Evolutionary conservation across 2,329 filamentous ascomycete genomes (phyloP), one percentile per base, ranked within the genome.

Genomic region (Teratosphaeriaceae sp.): DNA sequence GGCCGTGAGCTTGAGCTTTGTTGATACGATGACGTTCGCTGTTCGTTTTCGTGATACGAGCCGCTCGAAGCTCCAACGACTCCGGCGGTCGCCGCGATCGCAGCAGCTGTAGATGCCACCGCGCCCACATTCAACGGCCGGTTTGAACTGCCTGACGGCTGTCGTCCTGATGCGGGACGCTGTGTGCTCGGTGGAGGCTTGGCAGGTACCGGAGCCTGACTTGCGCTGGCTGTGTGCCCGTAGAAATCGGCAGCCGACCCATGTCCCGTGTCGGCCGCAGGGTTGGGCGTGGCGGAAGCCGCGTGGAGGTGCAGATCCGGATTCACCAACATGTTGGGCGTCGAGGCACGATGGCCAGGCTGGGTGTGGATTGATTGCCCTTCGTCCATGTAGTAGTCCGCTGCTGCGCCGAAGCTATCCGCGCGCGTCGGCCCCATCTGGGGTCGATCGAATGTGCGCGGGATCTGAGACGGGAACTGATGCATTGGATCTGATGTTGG

Each of bases 361-460:
- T 82, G 79, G 11, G 66, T 58, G 8, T 65, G 57, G 2, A 82
- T 78, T 15, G 76, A 80, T 55, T 81, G 66, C 9, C 78, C 79
- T 52, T 78, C 71, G 55, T 82, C 79, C 33, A 73, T 70, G 57
- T 82, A 82, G 58, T 79, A 82, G 24, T 80, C 76, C n/a, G 58
- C 57, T 13, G 79, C 72, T 5, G 77, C 77, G 26, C 78, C 79
- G 41, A 70, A 70, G 37, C 47, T 49, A 35, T 59, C 48, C 19
- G 68, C 48, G 16, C 52, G 55, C 58, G 43, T 65, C 62, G 41
- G 70, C 69, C 42, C 66, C 62, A 52, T 70, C 74, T 33, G 74
- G 40, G 15, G 53, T 68, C 38, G 64, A 58, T 8, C 73, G 46
- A 62, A 71, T 9, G 65, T 60, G 5, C 59, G 48, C 13, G 75